Evolutionary conservation across 805 yeast genomes (phyloP), one percentile per base, ranked within the genome.

Genomic region (Yueomyces sinensis): DNA sequence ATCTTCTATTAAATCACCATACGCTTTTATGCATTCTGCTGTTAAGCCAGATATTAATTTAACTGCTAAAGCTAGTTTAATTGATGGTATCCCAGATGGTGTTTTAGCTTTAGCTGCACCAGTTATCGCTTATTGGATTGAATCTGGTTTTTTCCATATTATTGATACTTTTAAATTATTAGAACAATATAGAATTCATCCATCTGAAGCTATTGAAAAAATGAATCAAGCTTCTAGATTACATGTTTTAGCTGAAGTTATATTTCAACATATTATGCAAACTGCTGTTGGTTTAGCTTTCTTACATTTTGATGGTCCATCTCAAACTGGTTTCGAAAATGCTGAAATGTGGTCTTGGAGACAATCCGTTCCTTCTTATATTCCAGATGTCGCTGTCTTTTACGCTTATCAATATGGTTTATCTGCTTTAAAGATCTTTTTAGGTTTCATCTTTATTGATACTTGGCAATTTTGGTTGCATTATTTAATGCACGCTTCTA

Each of bases 401-500:
- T 53, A 65, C 32, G 47, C 66, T 17, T 84, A 82, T 58, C 65
- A 69, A 63, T 74, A 74, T 46, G 82, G 80, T 4, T 51, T 74
- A 45, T 76, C 95, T 1, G 30, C 61, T 1, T 19, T 72, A n/a
- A 75, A 74, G 44, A 56, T 84, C 23, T 32, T 60, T 13, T 32
- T 65, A 22, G 95, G 93, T 3, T 77, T 86, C 49, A 52, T 74
- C 34, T 62, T 91, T 41, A 70, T 91, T 46, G 98, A 91, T 56
- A 70, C 94, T 3, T 91, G 98, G 98, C 98, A 91, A 61, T 91
- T 82, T 58, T 74, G 75, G 66, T 65, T 87, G 42, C 98, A 91
- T 57, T 70, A 95, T 41, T 54, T 68, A 42, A 87, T 91, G 97
- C 98, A 91, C 54, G 49, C 67, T 52, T 82, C 82, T 67, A 77